Percentiles rank a stretch among this genome's conserved stretches.
Evolutionary conservation across 2,329 filamentous ascomycete genomes (phyloP).

Genomic region (Orbilia quercus): DNA sequence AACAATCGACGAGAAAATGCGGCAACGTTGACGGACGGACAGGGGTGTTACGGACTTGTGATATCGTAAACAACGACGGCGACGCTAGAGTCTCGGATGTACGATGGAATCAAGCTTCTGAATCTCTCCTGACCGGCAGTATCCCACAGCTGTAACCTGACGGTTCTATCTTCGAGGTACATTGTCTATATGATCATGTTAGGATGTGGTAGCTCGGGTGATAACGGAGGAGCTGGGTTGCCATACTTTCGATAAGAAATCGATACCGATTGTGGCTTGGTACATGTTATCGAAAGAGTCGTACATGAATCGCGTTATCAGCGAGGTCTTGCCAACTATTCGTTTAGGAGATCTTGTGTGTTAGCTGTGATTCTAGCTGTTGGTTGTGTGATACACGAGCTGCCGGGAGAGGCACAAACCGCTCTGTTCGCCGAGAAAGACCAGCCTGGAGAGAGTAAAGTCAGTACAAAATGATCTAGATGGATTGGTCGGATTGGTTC

Average conservation of each 20-base stretch:
- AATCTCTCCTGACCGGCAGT: constrained; percentile 98
- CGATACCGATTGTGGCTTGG: constrained; percentile 98
- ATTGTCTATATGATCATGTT: constrained; percentile 76
- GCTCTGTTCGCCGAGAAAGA: constrained; percentile 98
- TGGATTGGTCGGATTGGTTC: constrained; percentile 46
- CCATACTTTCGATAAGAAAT: constrained; percentile 93
- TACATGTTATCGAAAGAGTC: constrained; percentile 99
- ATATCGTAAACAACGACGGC: constrained; percentile 99
- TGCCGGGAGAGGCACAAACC: constrained; percentile 71
- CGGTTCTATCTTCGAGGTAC: constrained; percentile 98
- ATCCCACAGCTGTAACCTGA: constrained; percentile 97
- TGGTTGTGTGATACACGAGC: too few relatives aligned
- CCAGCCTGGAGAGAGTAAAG: constrained; percentile 73
- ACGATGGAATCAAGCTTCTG: constrained; percentile 94
- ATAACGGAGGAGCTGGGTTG: constrained; percentile 54
- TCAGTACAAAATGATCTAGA: constrained; percentile 59
- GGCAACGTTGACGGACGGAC: constrained; percentile 2
- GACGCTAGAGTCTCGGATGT: constrained; percentile 97
- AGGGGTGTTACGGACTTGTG: constrained; percentile 72
- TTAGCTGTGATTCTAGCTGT: constrained; percentile 29
- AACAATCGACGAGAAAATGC: too few relatives aligned
- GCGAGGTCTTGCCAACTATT: constrained; percentile 95
- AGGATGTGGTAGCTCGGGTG: constrained; percentile 12
- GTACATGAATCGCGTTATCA: constrained; percentile 99
- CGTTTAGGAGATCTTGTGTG: constrained; percentile 23